Evolutionary conservation across 805 yeast species (phyloP), one percentile per base, ranked within the genome.

Genomic region (Zygoascus biomembranicola): DNA sequence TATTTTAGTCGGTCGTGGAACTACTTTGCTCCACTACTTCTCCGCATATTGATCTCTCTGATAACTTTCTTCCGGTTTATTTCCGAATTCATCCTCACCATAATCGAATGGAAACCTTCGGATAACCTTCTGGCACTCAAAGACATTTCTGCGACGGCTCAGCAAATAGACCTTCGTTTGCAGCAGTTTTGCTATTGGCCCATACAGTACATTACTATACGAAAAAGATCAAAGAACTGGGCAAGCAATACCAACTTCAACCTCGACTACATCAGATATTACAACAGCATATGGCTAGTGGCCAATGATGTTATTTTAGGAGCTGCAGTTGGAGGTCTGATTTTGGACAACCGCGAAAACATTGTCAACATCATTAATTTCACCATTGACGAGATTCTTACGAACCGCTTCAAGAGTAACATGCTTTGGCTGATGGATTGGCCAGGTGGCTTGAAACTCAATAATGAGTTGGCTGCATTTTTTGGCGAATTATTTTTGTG

Each of bases 401-500:
- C 79, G 52, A 63, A 70, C 35, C 73, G 73, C n/a, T 68, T 84
- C 44, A 69, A 74, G 18, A 56, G 64, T 2, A 65, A 82, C 41
- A 80, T 90, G 2, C 59, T 72, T 0, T 86, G 95, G 90, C 74
- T 94, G 39, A 88, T 90, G 73, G 77, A 82, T 56, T 86, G 90
- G 62, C 99, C 99, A 0, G 96, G 92, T 14, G 99, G 99, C 3
- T 82, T 94, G 61, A 94, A 94, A 64, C 77, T 94, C 51, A 94
- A 94, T 66, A 84, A 81, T 55, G 97, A 90, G 62, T 73, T 94
- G 18, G 87, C 97, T 0, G 76, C 73, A 14, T 95, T 94, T 63
- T 76, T 92, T 65, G 96, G 96, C 37, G 95, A 89, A 54, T 69
- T 94, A 48, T 85, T 87, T 60, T 65, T 86, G 9, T 92, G 97